Base-by-base conservation (phyloP, 2,329 filamentous ascomycete genomes). In the Talaromyces sp. region DNA sequence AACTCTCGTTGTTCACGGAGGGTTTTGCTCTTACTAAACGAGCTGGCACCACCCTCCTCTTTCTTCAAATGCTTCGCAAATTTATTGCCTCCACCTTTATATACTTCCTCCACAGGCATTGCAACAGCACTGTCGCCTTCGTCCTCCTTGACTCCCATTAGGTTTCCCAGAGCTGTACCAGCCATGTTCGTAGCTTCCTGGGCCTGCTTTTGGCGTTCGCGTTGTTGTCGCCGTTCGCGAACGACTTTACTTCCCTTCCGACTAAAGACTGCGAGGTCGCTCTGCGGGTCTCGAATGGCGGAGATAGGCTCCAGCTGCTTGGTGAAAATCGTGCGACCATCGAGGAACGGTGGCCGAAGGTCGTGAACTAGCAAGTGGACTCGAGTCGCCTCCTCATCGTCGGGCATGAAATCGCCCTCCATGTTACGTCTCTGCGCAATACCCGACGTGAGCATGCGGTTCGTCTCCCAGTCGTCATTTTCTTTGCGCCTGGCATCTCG, bases 231-330 rank as follows among this genome's bases (percentile, higher is more conserved):
- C 63, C 88, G 87, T 64, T 99, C 94, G 66, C 89, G 90, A 11
- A 99, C 94, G 2, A 97, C 91, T 64, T 86, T 89, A 69, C 93
- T 97, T 1, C 94, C 94, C 70, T 97, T 97, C 39, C 93, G 84
- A 75, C 91, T 96, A 65, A 97, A 97, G 1, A 99, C 92, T 1
- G 94, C 94, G 94, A 99, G 96, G 68, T 99, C 94, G 69, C 95
- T 99, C 73, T 97, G 93, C 22, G 89, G 87, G 70, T 99, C 94
- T 47, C 89, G 84, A 13, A 99, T 90, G 0, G 94, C 95, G 0
- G 93, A 91, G 1, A 99, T 89, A 0, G 94, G 95, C 54, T 99
- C 94, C 19, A 97, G 73, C 72, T 99, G 95, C 73, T 97, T 97
- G 3, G 94, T 99, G 70, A 99, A 99, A 52, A 99, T 89, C 17